Evolutionary conservation across 208 protist species (phyloP).

Genomic region (Porcisia hertigi): DNA sequence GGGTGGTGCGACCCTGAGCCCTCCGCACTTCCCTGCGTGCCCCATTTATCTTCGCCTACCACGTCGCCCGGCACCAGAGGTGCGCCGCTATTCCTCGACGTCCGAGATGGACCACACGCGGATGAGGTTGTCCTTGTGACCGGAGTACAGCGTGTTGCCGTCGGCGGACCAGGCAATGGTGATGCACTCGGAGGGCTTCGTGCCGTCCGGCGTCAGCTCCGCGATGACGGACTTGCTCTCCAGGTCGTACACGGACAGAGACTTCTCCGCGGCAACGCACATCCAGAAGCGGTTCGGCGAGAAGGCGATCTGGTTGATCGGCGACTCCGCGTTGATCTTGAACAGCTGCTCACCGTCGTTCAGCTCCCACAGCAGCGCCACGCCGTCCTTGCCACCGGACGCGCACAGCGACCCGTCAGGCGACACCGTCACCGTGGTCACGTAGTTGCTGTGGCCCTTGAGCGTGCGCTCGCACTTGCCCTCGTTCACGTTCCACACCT

Average conservation of each 20-base stretch:
- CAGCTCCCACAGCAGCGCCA: constrained; percentile 98
- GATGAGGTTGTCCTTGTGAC: constrained; percentile 98
- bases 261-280: constrained; percentile 95
- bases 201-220: constrained; percentile 89
- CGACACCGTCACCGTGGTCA: constrained; percentile 98
- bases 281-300: constrained; percentile 99
- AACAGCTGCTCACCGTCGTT: constrained; percentile 97
- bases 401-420: constrained; percentile 99
- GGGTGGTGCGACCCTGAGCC: background rate
- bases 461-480: constrained; percentile 95
- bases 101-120: constrained; percentile 95
- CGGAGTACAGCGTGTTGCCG: constrained; percentile 97
- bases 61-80: background rate
- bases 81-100: constrained; percentile 19
- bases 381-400: constrained; percentile 98
- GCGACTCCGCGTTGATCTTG: constrained; percentile 91
- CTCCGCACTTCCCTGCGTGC: background rate
- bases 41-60: background rate
- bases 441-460: constrained; percentile 96
- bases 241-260: constrained; percentile 97
- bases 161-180: constrained; percentile 98
- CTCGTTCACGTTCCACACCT: constrained; percentile 97
- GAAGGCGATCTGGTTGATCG: constrained; percentile 97
- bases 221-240: constrained; percentile 95
- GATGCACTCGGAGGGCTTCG: constrained; percentile 85